Conservation (phyloP, 306 rosid species). For the Vigna radiata region DNA sequence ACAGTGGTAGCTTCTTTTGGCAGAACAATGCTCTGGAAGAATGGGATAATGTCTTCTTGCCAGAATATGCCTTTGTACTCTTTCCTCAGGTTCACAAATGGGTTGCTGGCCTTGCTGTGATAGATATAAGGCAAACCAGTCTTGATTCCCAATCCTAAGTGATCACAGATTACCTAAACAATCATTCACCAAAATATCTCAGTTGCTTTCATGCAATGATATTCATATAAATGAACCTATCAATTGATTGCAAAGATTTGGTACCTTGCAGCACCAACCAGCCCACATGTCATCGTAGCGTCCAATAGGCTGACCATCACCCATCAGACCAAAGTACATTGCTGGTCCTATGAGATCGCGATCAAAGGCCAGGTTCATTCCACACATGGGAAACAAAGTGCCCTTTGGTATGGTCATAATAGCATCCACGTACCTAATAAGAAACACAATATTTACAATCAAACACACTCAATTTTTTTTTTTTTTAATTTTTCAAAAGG, state of each 20-base stretch:
- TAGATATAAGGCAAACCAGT: slow-evolving; percentile 85
- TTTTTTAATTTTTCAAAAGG: background rate
- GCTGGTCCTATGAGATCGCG: slow-evolving; percentile 92
- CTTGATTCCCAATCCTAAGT: slow-evolving; percentile 88
- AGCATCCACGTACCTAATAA: slow-evolving; percentile 56
- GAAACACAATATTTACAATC: slow-evolving; percentile 32
- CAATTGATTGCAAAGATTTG: background rate
- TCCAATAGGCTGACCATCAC: slow-evolving; percentile 94
- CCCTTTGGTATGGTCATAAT: slow-evolving; percentile 58
- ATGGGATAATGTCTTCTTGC: slow-evolving; percentile 60
- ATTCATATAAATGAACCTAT: background rate
- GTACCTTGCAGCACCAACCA: slow-evolving; percentile 86
- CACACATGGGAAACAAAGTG: slow-evolving; percentile 82
- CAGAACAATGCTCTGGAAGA: slow-evolving; percentile 47
- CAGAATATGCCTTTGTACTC: slow-evolving; percentile 61
- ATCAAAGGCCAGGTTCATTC: slow-evolving; percentile 88
- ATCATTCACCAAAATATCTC: slow-evolving; percentile 16
- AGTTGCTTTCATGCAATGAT: slow-evolving; percentile 30
- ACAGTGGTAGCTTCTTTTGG: slow-evolving; percentile 87
- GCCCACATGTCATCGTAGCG: slow-evolving; percentile 98
- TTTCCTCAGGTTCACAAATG: slow-evolving; percentile 53
- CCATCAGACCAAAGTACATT: slow-evolving; percentile 98
- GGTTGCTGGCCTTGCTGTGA: slow-evolving; percentile 59
- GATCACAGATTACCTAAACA: slow-evolving; percentile 78
- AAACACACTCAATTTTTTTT: background rate